Percentiles rank a stretch among this genome's conserved stretches.
These are phyloP conservation scores for Sugiyamaella xylanicola DNA, from an alignment of 1,139 yeast genomes.

Conservation along the genomic window DNA sequence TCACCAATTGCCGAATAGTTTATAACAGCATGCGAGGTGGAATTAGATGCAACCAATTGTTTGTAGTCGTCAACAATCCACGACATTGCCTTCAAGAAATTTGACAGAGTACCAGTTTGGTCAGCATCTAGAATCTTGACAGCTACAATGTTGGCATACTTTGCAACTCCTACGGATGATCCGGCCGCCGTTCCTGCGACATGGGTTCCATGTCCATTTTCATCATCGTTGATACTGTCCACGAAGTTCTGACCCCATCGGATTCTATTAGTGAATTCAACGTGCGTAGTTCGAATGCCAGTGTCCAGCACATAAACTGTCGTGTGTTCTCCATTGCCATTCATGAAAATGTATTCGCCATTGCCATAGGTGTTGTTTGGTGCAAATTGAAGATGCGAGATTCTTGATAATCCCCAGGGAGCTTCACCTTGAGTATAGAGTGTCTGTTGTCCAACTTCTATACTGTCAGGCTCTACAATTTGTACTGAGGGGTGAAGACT, in stretches of 20 bases:
- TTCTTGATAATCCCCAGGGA: slow-evolving; percentile 63
- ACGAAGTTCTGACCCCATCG: slow-evolving; percentile 40
- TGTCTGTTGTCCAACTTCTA: slow-evolving; percentile 30
- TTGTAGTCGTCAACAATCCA: slow-evolving; percentile 55
- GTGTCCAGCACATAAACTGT: slow-evolving; percentile 56
- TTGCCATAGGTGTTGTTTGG: slow-evolving; percentile 19
- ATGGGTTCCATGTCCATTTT: slow-evolving; percentile 47
- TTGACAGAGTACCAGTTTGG: slow-evolving; percentile 40
- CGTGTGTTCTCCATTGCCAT: slow-evolving; percentile 55
- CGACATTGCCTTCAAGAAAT: slow-evolving; percentile 38
- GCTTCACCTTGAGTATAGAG: slow-evolving; percentile 44
- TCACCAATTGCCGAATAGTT: slow-evolving; percentile 93
- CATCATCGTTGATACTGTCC: slow-evolving; percentile 42
- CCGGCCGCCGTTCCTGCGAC: slow-evolving; percentile 52
- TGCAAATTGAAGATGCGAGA: slow-evolving; percentile 43
- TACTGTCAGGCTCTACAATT: slow-evolving; percentile 53
- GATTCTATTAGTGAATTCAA: slow-evolving; percentile 55
- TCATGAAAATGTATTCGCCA: slow-evolving; percentile 48
- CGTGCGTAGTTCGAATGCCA: slow-evolving; percentile 51
- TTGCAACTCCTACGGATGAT: slow-evolving; percentile 48
- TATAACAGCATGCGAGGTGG: slow-evolving; percentile 77
- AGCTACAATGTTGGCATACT: slow-evolving; percentile 48
- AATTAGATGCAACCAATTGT: slow-evolving; percentile 34
- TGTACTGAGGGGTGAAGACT: slow-evolving; percentile 49
- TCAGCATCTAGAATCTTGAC: slow-evolving; percentile 44